phyloP scores from a whole-genome alignment of 345 rosid species.

The Microcos paniculata region DNA sequence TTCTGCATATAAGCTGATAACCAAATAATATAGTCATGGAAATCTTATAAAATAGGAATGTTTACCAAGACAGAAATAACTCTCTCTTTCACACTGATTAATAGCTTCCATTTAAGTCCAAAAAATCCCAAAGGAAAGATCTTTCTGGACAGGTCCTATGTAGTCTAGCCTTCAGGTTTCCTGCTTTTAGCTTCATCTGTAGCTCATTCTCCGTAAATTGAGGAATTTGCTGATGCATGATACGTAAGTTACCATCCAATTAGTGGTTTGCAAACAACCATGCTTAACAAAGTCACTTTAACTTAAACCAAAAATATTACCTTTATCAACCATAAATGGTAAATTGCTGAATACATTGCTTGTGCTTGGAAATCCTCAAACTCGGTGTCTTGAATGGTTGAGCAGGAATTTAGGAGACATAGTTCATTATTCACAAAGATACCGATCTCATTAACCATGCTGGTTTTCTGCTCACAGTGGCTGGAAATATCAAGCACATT shows the following conservation, averaged over 20 bases:
- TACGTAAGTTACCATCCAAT: constrained; percentile 8
- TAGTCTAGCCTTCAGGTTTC: constrained; percentile 33
- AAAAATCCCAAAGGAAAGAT: constrained; percentile 41
- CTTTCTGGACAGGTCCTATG: constrained; percentile 40
- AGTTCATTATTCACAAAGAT: constrained; percentile 60
- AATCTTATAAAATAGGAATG: not conserved
- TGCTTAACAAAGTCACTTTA: not conserved
- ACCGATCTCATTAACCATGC: constrained; percentile 19
- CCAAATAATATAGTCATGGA: not conserved
- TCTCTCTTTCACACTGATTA: constrained; percentile 1
- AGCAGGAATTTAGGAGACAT: constrained; percentile 47
- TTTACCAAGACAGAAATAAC: not conserved
- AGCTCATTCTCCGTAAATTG: constrained; percentile 32
- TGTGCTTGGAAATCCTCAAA: constrained; percentile 74
- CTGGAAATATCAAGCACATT: constrained; percentile 6
- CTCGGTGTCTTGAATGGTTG: constrained; percentile 44
- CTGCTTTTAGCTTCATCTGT: constrained; percentile 42
- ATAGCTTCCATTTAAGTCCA: constrained; percentile 5
- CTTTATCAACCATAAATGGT: constrained; percentile 74
- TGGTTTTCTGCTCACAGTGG: constrained; percentile 24
- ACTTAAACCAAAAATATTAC: constrained; percentile 30
- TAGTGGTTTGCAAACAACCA: not conserved
- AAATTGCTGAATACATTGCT: constrained; percentile 52
- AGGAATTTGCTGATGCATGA: constrained; percentile 50
- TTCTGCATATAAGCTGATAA: not conserved